Percentiles rank a stretch among this genome's conserved stretches.
Conservation (phyloP, 441 rosid species). For the Gossypium gossypioides region DNA sequence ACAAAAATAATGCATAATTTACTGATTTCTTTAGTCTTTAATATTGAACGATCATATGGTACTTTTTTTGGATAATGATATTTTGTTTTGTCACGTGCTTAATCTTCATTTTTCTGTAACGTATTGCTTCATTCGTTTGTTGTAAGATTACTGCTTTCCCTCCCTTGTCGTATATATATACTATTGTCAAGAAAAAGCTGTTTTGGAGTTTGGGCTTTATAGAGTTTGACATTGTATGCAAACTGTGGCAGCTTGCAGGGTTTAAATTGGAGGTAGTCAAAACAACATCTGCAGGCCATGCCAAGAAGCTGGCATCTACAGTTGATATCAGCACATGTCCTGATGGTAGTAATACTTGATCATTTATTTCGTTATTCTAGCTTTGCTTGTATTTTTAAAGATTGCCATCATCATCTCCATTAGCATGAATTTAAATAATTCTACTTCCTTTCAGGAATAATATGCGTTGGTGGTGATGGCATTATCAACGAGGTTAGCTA, state of each 20-base stretch:
- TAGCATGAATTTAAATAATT: constrained; percentile 15
- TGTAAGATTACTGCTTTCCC: background rate
- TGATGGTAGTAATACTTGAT: constrained; percentile 53
- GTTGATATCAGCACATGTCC: constrained; percentile 83
- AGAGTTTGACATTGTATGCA: constrained; percentile 19
- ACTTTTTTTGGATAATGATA: background rate
- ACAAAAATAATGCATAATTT: background rate
- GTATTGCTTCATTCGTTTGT: background rate
- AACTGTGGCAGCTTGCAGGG: constrained; percentile 83
- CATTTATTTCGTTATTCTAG: background rate
- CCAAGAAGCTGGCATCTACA: constrained; percentile 69
- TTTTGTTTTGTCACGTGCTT: background rate
- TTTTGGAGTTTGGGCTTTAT: constrained; percentile 9
- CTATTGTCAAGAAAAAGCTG: background rate
- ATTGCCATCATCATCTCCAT: constrained; percentile 1
- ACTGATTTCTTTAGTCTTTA: background rate
- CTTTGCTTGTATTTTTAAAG: background rate
- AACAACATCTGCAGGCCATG: constrained; percentile 92
- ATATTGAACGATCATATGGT: background rate
- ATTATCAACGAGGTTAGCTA: constrained; percentile 86
- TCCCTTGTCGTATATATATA: background rate
- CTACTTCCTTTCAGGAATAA: constrained; percentile 55
- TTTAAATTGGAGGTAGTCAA: constrained; percentile 85
- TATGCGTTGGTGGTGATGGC: constrained; percentile 97
- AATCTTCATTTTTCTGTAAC: background rate